These are phyloP conservation scores for Nicotiana otophora DNA, from an alignment of 257 asterid species.

Conservation along the genomic window DNA sequence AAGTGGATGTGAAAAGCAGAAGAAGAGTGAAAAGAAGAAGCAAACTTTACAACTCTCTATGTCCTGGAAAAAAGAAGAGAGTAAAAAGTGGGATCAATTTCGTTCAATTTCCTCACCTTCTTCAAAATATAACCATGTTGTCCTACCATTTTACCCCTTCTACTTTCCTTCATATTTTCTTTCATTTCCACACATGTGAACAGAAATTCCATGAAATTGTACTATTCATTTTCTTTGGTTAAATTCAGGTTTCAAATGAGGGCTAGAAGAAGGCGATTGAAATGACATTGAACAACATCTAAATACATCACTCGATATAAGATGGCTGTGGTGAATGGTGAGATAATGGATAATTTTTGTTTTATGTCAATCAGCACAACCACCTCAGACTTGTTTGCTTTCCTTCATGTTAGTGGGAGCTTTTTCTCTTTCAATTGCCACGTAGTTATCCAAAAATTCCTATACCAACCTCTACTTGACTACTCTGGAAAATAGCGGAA, in stretches of 20 bases:
- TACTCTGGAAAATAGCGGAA: background rate
- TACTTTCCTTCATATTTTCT: background rate
- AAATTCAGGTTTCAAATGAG: background rate
- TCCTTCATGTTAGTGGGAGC: background rate
- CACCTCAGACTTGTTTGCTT: background rate
- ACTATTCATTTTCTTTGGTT: background rate
- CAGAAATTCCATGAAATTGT: background rate
- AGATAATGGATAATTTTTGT: background rate
- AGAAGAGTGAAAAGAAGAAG: background rate
- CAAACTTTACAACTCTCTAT: background rate
- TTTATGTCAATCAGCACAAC: background rate
- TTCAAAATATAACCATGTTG: background rate
- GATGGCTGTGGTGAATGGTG: background rate
- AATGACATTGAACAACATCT: background rate
- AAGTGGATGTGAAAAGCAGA: background rate
- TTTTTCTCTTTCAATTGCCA: background rate
- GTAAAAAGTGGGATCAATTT: background rate
- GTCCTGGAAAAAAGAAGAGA: background rate
- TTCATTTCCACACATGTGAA: background rate
- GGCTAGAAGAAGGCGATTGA: background rate
- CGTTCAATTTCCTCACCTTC: background rate
- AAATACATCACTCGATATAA: background rate
- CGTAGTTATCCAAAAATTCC: background rate
- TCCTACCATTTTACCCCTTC: background rate
- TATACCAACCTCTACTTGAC: background rate